Base-by-base conservation (phyloP, 805 yeast species). In the Nakazawaea holstii region DNA sequence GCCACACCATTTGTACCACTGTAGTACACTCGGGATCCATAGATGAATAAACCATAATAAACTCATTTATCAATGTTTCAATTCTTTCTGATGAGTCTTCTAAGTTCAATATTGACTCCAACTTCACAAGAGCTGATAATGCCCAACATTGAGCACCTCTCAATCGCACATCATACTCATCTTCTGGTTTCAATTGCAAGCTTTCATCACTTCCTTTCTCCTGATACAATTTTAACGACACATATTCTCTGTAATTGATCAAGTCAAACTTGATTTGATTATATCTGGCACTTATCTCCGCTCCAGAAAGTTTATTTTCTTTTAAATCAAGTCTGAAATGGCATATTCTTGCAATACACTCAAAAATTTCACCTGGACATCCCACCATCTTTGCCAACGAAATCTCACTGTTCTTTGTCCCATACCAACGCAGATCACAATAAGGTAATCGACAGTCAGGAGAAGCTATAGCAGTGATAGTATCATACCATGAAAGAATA, bases 1-100 rank as follows among this genome's bases (percentile, higher is more conserved):
- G 84, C 83, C 83, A 79, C 4, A 79, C 82, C 83, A 79, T 79
- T 54, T 79, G 84, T 4, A 82, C 77, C 5, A 75, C 73, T 15
- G 71, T 59, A 1, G 82, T 79, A 1, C 77, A 69, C 5, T 58
- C 55, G 1, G 73, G 59, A 14, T 74, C 70, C 70, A 79, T 63
- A 0, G 76, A 61, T 1, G 67, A 64, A 53, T 78, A 77, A 8
- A 70, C 69, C 10, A 66, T 61, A 4, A 77, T 69, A 53, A 79
- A 79, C 54, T 79, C 84, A 27, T 59, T 60, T 36, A 57, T 69
- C 56, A 54, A 59, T 35, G 59, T 67, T 55, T 53, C 59, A 13
- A 73, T 66, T 8, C 53, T 49, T 20, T 53, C 58, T 1, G 53
- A 46, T 36, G 63, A 65, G 4, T 60, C 59, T 0, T 43, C 46